phyloP scores from a whole-genome alignment of 768 basidiomycete genomes.

The Amanita pseudoporphyria region DNA sequence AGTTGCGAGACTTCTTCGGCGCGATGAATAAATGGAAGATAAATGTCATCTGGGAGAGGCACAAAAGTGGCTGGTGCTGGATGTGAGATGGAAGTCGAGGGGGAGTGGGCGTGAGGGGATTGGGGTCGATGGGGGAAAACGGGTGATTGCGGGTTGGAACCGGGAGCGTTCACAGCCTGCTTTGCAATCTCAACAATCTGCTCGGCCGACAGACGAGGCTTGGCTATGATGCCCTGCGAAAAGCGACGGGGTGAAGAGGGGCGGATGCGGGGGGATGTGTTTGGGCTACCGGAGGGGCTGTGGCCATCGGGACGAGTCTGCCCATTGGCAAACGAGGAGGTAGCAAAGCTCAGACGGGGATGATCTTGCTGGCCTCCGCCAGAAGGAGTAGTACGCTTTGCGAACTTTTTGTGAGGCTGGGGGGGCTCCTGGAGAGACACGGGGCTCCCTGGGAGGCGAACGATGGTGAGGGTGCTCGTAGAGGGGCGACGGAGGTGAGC shows the following conservation, averaged over 20 bases:
- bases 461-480: slow-evolving; percentile 64
- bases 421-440: slow-evolving; percentile 25
- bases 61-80: slow-evolving; percentile 52
- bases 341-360: slow-evolving; percentile 41
- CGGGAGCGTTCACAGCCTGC: slow-evolving; percentile 37
- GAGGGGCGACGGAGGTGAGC: slow-evolving; percentile 43
- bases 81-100: slow-evolving; percentile 13
- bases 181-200: slow-evolving; percentile 69
- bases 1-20: slow-evolving; percentile 65
- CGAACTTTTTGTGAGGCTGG: slow-evolving; percentile 10
- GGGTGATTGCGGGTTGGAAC: slow-evolving; percentile 8
- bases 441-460: slow-evolving; percentile 40
- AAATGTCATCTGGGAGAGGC: slow-evolving; percentile 64
- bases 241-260: slow-evolving; percentile 36
- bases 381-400: slow-evolving; percentile 9
- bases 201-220: slow-evolving; percentile 55
- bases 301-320: slow-evolving; percentile 15
- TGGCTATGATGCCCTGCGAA: slow-evolving; percentile 16
- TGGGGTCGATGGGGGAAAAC: slow-evolving; percentile 19
- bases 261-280: slow-evolving; percentile 36
- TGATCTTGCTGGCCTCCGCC: slow-evolving; percentile 12
- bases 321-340: slow-evolving; percentile 43
- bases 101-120: slow-evolving; percentile 12
- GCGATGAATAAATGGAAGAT: slow-evolving; percentile 82
- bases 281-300: slow-evolving; percentile 19